Evolutionary conservation across 345 rosid species (phyloP), one percentile per base, ranked within the genome.

Genomic region (Brassica cretica): DNA sequence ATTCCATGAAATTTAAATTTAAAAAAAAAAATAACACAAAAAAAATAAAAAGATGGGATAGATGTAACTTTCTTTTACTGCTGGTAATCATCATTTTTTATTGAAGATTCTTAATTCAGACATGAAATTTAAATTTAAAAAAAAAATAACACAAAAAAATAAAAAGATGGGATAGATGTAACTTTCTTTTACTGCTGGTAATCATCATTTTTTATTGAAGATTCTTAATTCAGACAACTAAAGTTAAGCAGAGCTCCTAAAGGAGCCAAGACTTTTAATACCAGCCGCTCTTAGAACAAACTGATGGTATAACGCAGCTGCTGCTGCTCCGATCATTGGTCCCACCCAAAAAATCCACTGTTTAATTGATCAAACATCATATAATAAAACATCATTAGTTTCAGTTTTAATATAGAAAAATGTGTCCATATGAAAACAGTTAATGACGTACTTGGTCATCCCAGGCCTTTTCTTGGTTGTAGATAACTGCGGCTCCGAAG

Each of bases 271-370:
- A 41, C 92, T 89, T 70, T 91, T 93, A 56, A 88, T 83, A 62
- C 88, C 98, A 69, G 86, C 85, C 32, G 95, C 98, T 81, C 98
- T 86, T 15, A 93, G 86, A 84, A 93, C 72, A 70, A 18, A 88
- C 72, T 91, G 91, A 83, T 91, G 91, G 82, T 91, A 93, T 64
- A 93, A 61, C 16, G 98, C 91, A 78, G 98, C 98, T 21, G 82
- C 61, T 2, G 84, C 85, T 58, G 98, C 98, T 74, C 98, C 98
- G 39, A 91, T 73, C 78, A 93, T 88, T 4, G 97, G 98, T 68
- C 97, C 98, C 58, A 93, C 98, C 98, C 98, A 91, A 84, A 93
- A 93, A 1, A 93, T 89, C 98, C 97, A 91, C 94, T 93, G 90
- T 7, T 25, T 39, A 44, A 76, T 44, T 55, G 4, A 56, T 11